Percentiles rank a stretch among this genome's conserved stretches.
Evolutionary conservation across 2,329 filamentous ascomycete genomes (phyloP).

Genomic region (Trichoderma oligosporum): DNA sequence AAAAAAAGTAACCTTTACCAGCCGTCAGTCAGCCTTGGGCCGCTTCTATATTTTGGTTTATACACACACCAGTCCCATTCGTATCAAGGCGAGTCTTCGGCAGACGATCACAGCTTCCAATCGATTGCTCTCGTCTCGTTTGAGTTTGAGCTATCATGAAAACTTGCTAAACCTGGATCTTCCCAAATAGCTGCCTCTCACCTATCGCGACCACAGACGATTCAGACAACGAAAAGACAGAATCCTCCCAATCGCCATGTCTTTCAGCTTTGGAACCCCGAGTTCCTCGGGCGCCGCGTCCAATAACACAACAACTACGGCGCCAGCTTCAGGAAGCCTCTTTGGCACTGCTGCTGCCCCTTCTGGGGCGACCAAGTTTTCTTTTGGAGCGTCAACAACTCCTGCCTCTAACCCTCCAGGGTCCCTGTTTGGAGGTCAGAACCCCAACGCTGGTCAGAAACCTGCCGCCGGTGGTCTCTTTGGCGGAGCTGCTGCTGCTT

Average conservation of each 20-base stretch:
- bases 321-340: slow-evolving; percentile 39
- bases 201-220: slow-evolving; percentile 14
- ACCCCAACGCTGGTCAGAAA: slow-evolving; percentile 29
- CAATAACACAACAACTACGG: slow-evolving; percentile 34
- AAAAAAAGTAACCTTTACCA: slow-evolving; percentile 20
- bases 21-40: slow-evolving; percentile 9
- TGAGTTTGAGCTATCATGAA: slow-evolving; percentile 13
- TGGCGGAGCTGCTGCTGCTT: slow-evolving; percentile 26
- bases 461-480: slow-evolving; percentile 28
- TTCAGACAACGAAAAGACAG: neutral
- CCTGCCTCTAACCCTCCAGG: slow-evolving; percentile 30
- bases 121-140: neutral
- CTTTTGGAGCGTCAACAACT: slow-evolving; percentile 37
- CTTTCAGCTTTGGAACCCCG: slow-evolving; percentile 39
- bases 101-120: neutral
- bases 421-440: slow-evolving; percentile 33
- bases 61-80: neutral
- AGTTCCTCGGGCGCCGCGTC: slow-evolving; percentile 34
- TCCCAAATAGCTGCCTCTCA: neutral
- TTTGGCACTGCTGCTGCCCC: slow-evolving; percentile 37
- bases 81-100: slow-evolving; percentile 10
- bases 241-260: slow-evolving; percentile 30
- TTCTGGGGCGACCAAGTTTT: slow-evolving; percentile 36
- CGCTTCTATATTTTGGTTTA: slow-evolving; percentile 9
- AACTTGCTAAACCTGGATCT: slow-evolving; percentile 9